A percentile compares a stretch with the other conserved stretches of the same genome.
phyloP scores from a whole-genome alignment of 2,329 filamentous ascomycete genomes.

The Diplodia sapinea region DNA sequence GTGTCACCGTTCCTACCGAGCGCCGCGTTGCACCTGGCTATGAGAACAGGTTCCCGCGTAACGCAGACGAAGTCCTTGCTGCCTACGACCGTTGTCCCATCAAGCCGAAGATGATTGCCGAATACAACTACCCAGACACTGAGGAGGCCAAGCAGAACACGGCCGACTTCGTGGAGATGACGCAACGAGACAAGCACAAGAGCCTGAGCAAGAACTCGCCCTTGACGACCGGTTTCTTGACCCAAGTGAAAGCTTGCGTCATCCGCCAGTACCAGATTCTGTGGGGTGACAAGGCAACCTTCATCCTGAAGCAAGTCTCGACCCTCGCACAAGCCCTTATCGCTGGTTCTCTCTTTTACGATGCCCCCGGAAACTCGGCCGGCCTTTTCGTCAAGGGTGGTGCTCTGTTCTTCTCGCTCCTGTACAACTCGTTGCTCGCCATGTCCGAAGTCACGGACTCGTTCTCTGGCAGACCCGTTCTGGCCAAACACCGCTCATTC shows the following conservation, averaged over 20 bases:
- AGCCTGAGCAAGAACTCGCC: slow-evolving; percentile 61
- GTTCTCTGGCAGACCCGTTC: slow-evolving; percentile 72
- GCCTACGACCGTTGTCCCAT: slow-evolving; percentile 60
- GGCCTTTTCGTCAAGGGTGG: slow-evolving; percentile 70
- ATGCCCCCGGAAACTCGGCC: slow-evolving; percentile 61
- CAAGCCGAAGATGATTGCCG: slow-evolving; percentile 57
- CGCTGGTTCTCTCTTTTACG: slow-evolving; percentile 71
- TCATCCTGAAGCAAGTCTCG: slow-evolving; percentile 66
- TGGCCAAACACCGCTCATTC: slow-evolving; percentile 85
- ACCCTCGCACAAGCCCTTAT: slow-evolving; percentile 67
- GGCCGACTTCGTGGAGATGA: slow-evolving; percentile 59
- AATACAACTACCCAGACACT: slow-evolving; percentile 64
- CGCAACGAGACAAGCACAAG: slow-evolving; percentile 62
- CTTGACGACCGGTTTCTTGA: slow-evolving; percentile 49
- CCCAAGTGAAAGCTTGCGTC: slow-evolving; percentile 62
- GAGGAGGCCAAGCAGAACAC: slow-evolving; percentile 50
- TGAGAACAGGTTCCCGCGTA: slow-evolving; percentile 51
- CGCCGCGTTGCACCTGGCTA: slow-evolving; percentile 49
- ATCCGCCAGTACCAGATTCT: slow-evolving; percentile 69
- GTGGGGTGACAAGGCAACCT: slow-evolving; percentile 68
- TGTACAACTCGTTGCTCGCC: slow-evolving; percentile 67
- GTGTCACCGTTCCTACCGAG: slow-evolving; percentile 62
- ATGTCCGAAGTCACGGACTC: slow-evolving; percentile 68
- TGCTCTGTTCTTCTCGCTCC: slow-evolving; percentile 67
- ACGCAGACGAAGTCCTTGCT: slow-evolving; percentile 50